Base-by-base conservation (phyloP, 768 basidiomycete species). In the Coprinellus micaceus region DNA sequence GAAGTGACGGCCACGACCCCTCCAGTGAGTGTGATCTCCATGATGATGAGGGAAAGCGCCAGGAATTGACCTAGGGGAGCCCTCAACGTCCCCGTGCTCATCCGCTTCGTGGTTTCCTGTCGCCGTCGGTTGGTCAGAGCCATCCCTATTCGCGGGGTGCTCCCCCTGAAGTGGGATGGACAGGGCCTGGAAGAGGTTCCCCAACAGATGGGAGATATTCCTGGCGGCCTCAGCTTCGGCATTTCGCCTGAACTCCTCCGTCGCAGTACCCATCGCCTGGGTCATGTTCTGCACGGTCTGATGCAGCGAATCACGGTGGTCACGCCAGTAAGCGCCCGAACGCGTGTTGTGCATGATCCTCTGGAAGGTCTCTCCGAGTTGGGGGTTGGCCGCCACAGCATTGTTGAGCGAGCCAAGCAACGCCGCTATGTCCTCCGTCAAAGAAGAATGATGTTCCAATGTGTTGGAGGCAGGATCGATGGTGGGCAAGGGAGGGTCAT, bases 271-370 rank as follows among this genome's bases (percentile, higher is more conserved):
- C 1, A 82, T 74, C 45, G 72, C 72, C 52, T 78, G 81, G 15
- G 79, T 75, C 7, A 87, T 63, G 33, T 79, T 75, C 30, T 80
- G 77, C 3, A 82, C 84, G 19, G 83, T 81, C 21, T 81, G 79
- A 7, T 82, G 78, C 43, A 89, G 68, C 2, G 80, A 72, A 9
- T 81, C 79, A 47, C 85, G 81, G 62, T 89, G 86, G 26, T 77
- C 68, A 33, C 72, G 67, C 88, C 87, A 92, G 65, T 92, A 91
- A 9, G 79, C 74, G 22, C 88, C 89, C 50, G 74, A 81, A 4
- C 77, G 74, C 3, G 85, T 74, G 60, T 91, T 88, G 49, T 73
- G 72, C 44, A 83, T 66, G 30, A 92, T 80, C 64, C 81, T 84
- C 55, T 82, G 84, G 54, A 92, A 66, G 43, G 79, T 79, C 54